Base-by-base conservation (phyloP, 495 filamentous ascomycete species). In the Oidiodendron maius region DNA sequence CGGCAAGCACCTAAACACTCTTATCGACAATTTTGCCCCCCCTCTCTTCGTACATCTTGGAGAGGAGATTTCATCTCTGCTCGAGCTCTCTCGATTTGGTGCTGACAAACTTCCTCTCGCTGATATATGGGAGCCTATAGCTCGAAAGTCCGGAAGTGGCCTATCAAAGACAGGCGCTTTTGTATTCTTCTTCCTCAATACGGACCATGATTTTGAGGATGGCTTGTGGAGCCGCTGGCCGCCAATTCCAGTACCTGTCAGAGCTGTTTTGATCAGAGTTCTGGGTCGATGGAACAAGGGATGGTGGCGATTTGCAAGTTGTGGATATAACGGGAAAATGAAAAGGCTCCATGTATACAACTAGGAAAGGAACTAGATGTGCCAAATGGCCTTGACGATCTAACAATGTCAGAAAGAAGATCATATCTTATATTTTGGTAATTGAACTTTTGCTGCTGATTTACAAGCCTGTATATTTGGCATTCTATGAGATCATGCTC, bases 11-110 rank as follows among this genome's bases (percentile, higher is more conserved):
- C 46, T 74, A 2, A 53, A 59, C 24, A 57, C 37, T 15, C 48
- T 75, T 28, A 63, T 75, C 42, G 67, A 74, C 35, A 49, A 4
- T 6, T 75, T 77, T 51, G 68, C 64, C 4, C 30, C 43, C 3
- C 25, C 51, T 6, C 50, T 77, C 25, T 52, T 34, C 28, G 36
- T 53, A 30, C 72, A 77, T 55, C 56, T 77, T 5, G 38, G 49
- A 6, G 68, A 71, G 15, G 72, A 75, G 55, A 69, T 72, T 23
- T 56, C 59, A 5, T 61, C 62, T 0, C 41, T 72, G 3, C n/a
- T 63, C 4, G 42, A 44, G 17, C 54, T 70, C 43, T 52, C 55
- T 25, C 25, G 47, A 42, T 62, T 57, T 37, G 59, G 57, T 0
- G n/a, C n/a, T n/a, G 30, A 18, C 1, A 59, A 64, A 35, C 44